Evolutionary conservation across 176 grass and related monocot genomes (phyloP), one percentile per base, ranked within the genome.

Genomic region (Rhynchospora pubera): DNA sequence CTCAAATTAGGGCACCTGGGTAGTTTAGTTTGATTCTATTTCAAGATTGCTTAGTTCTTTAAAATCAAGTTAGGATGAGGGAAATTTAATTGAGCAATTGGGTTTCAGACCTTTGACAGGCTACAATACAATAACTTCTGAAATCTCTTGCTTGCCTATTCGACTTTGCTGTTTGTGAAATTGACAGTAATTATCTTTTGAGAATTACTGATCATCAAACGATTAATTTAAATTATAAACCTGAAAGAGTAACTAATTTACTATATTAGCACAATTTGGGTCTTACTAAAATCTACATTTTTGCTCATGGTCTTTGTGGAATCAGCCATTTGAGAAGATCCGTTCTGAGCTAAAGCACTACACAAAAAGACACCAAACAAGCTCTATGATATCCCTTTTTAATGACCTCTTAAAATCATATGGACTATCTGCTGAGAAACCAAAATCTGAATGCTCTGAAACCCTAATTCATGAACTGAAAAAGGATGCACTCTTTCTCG

Each of bases 341-440:
- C 85, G 82, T 79, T 85, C 69, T 57, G 94, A 93, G 82, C 85
- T 97, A 19, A 91, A 88, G 60, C 77, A 90, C 26, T 97, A 97
- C 16, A 52, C n/a, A 30, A 82, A 52, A 53, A 91, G 91, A 28
- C 94, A 97, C 89, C 72, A 82, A 81, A 80, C 73, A 47, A 68
- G 44, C 12, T 71, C 83, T 50, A 44, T 57, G 19, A 77, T 84
- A 44, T 48, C 84, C 66, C 65, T 87, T 65, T 97, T 91, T n/a
- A 80, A 78, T 73, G 91, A 91, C 45, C 89, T 97, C 19, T 80
- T 83, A 34, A 64, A 81, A 83, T 83, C 88, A 59, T 89, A 93
- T 83, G 88, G 64, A 61, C 84, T 84, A 62, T 50, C 32, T 6
- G 84, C 67, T 14, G 88, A 86, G 46, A 85, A 91, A 56, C 67